Evolutionary conservation across 805 yeast species (phyloP), one percentile per base, ranked within the genome.

Genomic region (Vanderwaltozyma verrucispora): DNA sequence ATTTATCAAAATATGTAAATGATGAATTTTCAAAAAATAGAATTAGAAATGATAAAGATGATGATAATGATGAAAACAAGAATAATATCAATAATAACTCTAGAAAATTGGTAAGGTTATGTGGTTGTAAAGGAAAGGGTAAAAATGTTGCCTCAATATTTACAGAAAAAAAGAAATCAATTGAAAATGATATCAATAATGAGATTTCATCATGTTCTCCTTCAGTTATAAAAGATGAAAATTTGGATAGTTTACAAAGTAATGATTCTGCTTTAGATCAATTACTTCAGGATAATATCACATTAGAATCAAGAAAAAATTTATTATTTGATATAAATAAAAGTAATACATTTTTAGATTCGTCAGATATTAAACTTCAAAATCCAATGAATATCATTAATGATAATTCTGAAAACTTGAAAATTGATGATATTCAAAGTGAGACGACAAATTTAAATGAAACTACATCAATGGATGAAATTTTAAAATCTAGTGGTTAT

Each of bases 1-100:
- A 45, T 34, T 36, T 54, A 33, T 44, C 41, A 20, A 47, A 45
- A 28, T 46, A 46, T 32, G 33, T 15, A 14, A 31, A 16, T 19
- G 24, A 34, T 18, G 13, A 26, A 7, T 6, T 5, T 13, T 6
- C 28, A 7, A 8, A 6, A 21, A 21, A 7, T 21, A 21, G 10
- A 21, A 21, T 4, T 4, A 24, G n/a, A 24, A 24, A 7, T 11
- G 11, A 24, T 5, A 24, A 24, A 24, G 11, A 10, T 4, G 27
- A 12, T 11, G 11, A 10, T 4, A 24, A 24, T 11, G 11, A 21
- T 9, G 9, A 21, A 6, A 21, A 21, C 23, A 21, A 9, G 9
- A 21, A 21, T 21, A 21, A 21, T 21, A 21, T 21, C 6, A 21
- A 6, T 21, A 21, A 7, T 9, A 31, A 21, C 6, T 7, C 20